Conservation (phyloP, 2,329 filamentous ascomycete species). For the Penicillium sp. region DNA sequence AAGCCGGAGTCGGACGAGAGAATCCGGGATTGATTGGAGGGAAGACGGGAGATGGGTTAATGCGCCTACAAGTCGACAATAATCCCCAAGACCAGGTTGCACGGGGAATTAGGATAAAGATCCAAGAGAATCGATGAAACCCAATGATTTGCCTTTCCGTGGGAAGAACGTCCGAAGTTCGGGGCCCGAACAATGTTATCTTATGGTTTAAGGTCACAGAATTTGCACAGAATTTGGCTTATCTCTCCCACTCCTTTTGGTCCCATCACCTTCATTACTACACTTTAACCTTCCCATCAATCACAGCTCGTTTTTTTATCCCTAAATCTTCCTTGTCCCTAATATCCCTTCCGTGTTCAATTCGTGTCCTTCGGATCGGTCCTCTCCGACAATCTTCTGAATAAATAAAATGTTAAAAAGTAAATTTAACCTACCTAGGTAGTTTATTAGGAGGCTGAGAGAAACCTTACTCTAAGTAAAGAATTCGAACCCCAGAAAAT, state of each 20-base stretch:
- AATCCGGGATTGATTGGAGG: constrained; percentile 12
- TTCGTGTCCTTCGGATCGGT: constrained; percentile 19
- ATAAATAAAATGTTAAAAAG: not conserved
- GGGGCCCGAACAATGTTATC: constrained; percentile 25
- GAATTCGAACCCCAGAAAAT: not conserved
- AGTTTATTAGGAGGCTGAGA: not conserved
- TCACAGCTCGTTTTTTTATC: constrained; percentile 4
- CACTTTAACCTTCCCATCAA: constrained; percentile 14
- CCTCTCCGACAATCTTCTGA: constrained; percentile 10
- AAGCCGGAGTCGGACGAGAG: constrained; percentile 30
- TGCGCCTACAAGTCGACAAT: constrained; percentile 3
- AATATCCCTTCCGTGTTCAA: constrained; percentile 14
- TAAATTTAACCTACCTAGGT: constrained; percentile 4
- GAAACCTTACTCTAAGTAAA: not conserved
- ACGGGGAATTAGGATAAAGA: constrained; percentile 5
- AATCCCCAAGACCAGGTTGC: constrained; percentile 8
- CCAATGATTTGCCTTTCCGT: constrained; percentile 10
- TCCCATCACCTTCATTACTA: constrained; percentile 7
- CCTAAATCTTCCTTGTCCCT: constrained; percentile 5
- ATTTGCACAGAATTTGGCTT: constrained; percentile 17
- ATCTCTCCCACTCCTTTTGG: constrained; percentile 21
- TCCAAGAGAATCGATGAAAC: not conserved
- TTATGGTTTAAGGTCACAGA: constrained; percentile 32
- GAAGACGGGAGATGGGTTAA: constrained; percentile 8
- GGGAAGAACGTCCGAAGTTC: constrained; percentile 28